Percentiles rank a stretch among this genome's conserved stretches.
Evolutionary conservation across 495 filamentous ascomycete genomes (phyloP).

Genomic region (Thozetella sp.): DNA sequence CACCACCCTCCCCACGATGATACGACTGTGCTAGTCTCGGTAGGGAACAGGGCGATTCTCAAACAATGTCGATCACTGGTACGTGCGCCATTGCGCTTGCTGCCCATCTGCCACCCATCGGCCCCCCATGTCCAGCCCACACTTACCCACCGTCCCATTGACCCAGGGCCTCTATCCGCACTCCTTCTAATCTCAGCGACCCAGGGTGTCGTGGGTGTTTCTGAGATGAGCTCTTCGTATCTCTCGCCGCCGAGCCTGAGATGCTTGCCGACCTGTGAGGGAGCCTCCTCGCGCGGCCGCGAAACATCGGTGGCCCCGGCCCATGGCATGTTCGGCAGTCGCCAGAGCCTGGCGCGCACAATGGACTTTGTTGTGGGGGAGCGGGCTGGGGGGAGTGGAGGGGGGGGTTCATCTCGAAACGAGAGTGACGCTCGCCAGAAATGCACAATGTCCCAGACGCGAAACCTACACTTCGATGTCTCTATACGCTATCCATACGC

Average conservation of each 20-base stretch:
- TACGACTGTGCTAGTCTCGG: background rate
- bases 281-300: background rate
- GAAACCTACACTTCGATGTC: too few relatives aligned
- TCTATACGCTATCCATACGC: too few relatives aligned
- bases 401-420: too few relatives aligned
- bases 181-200: conserved; percentile 2
- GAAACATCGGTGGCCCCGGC: background rate
- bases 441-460: too few relatives aligned
- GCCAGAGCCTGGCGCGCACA: too few relatives aligned
- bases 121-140: background rate
- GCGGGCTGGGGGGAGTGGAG: too few relatives aligned
- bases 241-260: too few relatives aligned
- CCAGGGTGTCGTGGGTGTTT: background rate
- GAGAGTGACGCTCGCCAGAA: too few relatives aligned
- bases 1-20: background rate
- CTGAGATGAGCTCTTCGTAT: background rate
- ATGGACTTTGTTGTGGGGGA: too few relatives aligned
- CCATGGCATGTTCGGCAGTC: background rate
- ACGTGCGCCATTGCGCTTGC: too few relatives aligned
- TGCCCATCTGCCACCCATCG: background rate
- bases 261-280: too few relatives aligned
- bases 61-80: conserved; percentile 3
- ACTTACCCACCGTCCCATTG: background rate
- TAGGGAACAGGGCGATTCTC: conserved; percentile 1
- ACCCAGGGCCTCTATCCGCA: background rate